Evolutionary conservation across 2,329 filamentous ascomycete genomes (phyloP).

Genomic region (Zymoseptoria ardabiliae): DNA sequence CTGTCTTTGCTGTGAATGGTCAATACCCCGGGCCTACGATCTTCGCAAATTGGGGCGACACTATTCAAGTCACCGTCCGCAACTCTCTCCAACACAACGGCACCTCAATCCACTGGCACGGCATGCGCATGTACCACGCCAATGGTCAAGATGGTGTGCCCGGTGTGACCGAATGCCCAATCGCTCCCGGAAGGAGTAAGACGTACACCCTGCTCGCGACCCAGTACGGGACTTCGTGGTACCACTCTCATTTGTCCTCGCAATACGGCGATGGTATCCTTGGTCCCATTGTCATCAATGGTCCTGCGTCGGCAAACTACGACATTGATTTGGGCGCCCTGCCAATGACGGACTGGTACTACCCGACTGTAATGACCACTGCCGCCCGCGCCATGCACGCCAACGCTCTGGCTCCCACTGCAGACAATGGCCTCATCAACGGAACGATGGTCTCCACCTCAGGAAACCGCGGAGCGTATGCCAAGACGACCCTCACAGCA

Average conservation of each 20-base stretch:
- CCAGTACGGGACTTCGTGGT: constrained; percentile 35
- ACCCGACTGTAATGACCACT: constrained; percentile 21
- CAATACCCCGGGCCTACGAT: constrained; percentile 49
- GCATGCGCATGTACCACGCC: constrained; percentile 50
- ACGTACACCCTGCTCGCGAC: constrained; percentile 54
- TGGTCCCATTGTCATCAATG: constrained; percentile 56
- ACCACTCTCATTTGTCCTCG: constrained; percentile 50
- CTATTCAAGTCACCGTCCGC: constrained; percentile 47
- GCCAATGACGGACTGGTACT: constrained; percentile 54
- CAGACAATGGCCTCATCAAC: constrained; percentile 44
- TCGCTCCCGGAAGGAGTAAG: constrained; percentile 44
- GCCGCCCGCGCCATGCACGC: constrained; percentile 26
- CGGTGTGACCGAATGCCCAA: constrained; percentile 40
- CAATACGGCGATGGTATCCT: constrained; percentile 53
- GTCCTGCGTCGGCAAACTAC: constrained; percentile 52
- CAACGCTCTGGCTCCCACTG: constrained; percentile 31
- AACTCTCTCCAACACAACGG: constrained; percentile 51
- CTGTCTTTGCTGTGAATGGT: constrained; percentile 50
- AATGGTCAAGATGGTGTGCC: constrained; percentile 53
- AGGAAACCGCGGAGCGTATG: constrained; percentile 18
- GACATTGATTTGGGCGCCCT: constrained; percentile 57
- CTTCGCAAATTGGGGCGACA: constrained; percentile 26
- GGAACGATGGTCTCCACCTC: constrained; percentile 34
- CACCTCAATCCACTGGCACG: constrained; percentile 58
- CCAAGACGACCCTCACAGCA: constrained; percentile 27